phyloP scores from a whole-genome alignment of 2,329 filamentous ascomycete genomes.

The Fusarium oxysporum region DNA sequence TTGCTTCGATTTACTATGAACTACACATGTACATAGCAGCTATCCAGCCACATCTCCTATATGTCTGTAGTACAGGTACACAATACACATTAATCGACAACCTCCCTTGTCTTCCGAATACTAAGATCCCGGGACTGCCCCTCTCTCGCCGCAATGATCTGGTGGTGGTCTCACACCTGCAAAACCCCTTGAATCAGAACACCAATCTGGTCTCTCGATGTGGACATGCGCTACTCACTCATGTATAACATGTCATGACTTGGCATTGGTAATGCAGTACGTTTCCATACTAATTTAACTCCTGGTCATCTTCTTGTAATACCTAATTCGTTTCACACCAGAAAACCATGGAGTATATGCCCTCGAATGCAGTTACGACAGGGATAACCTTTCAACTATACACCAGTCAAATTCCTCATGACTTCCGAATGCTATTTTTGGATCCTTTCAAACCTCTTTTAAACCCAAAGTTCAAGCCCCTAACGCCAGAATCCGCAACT shows the following conservation, averaged over 20 bases:
- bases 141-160: slow-evolving; percentile 17
- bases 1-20: background rate
- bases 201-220: background rate
- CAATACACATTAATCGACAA: background rate
- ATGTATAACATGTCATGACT: background rate
- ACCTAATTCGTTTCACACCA: background rate
- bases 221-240: background rate
- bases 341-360: background rate
- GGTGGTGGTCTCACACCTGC: slow-evolving; percentile 15
- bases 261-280: background rate
- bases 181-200: background rate
- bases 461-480: background rate
- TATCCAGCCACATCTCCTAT: background rate
- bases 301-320: background rate
- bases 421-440: slow-evolving; percentile 12
- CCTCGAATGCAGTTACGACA: background rate
- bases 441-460: background rate
- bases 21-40: background rate
- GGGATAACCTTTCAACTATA: background rate
- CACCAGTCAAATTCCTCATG: background rate
- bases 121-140: background rate
- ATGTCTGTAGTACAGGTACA: background rate
- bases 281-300: background rate
- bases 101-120: background rate
- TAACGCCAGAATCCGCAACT: slow-evolving; percentile 29